Evolutionary conservation across 495 filamentous ascomycete species (phyloP), one percentile per base, ranked within the genome.

Genomic region (Penicillium verhagenii): DNA sequence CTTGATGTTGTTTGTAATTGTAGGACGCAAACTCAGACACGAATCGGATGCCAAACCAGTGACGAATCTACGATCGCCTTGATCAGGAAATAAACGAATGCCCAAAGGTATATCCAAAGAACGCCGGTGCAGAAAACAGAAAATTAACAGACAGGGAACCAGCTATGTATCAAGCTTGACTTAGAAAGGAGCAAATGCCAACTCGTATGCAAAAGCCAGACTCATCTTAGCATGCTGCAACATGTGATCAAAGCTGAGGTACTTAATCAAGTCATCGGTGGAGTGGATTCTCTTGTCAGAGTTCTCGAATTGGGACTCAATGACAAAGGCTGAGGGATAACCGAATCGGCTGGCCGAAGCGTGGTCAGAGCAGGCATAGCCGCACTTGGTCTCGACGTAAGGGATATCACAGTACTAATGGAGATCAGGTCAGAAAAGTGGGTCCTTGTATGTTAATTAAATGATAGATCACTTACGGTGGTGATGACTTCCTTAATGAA

Each of bases 331-430:
- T 0, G 90, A 90, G 0, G 94, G 91, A 62, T 97, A 99, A 20
- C 94, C 94, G 43, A 92, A 92, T 74, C 96, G 94, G 61, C 87
- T 91, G 20, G 94, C 95, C n/a, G 87, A 92, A 11, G 94, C 94
- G 65, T 99, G 95, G 67, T 97, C 94, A 4, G 89, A 94, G 79
- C 94, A 98, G 20, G 95, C 94, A 63, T 97, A 98, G 23, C 95
- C 95, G 70, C 94, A 99, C 73, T 93, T 89, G 21, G 93, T 97
- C 67, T 92, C 82, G 58, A 93, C 82, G 61, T 83, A 97, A 0
- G 92, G 91, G 52, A 98, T 93, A 21, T 85, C 80, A 72, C 94
- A 97, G 72, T 97, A 97, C 82, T 85, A 47, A 47, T n/a, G 23
- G 42, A 23, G 23, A 23, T 11, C 8, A 26, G 6, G 10, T 58